Conservation (phyloP, 2,329 filamentous ascomycete species). For the Hymenoscyphus infarciens region DNA sequence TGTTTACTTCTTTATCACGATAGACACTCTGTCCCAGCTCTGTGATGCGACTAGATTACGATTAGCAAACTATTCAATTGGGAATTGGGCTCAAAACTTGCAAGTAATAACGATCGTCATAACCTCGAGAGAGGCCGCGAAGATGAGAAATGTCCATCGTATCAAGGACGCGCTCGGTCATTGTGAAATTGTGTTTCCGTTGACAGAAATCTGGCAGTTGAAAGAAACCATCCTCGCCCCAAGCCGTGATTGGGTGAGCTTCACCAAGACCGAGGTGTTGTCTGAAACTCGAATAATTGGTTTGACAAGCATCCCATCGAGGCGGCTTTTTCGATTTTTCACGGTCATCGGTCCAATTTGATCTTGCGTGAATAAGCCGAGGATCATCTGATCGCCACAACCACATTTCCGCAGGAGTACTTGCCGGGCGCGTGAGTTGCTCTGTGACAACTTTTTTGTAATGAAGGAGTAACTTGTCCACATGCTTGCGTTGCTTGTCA, state of each 20-base stretch:
- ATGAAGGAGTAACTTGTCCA: constrained; percentile 5
- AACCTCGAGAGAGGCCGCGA: constrained; percentile 44
- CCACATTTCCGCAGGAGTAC: constrained; percentile 59
- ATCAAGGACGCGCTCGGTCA: constrained; percentile 61
- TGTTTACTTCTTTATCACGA: constrained; percentile 45
- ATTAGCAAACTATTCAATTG: constrained; percentile 14
- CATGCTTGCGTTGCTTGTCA: background rate
- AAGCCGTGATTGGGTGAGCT: constrained; percentile 55
- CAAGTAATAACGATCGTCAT: constrained; percentile 57
- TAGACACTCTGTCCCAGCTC: constrained; percentile 74
- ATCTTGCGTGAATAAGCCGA: constrained; percentile 38
- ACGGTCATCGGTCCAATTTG: constrained; percentile 28
- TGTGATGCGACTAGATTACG: constrained; percentile 44
- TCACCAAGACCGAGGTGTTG: constrained; percentile 48
- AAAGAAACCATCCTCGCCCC: constrained; percentile 52
- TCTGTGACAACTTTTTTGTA: constrained; percentile 11
- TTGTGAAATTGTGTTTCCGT: constrained; percentile 42
- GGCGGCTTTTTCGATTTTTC: constrained; percentile 28
- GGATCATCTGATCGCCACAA: constrained; percentile 50
- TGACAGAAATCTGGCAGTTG: constrained; percentile 54
- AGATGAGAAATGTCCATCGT: constrained; percentile 61
- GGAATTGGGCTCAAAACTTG: constrained; percentile 30
- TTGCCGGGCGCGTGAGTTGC: constrained; percentile 48
- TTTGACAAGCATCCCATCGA: constrained; percentile 55
- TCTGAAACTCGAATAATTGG: constrained; percentile 57